A percentile compares a stretch with the other conserved stretches of the same genome.
These are phyloP conservation scores for Metschnikowia continentalis DNA, from an alignment of 805 yeast genomes.

Conservation along the genomic window DNA sequence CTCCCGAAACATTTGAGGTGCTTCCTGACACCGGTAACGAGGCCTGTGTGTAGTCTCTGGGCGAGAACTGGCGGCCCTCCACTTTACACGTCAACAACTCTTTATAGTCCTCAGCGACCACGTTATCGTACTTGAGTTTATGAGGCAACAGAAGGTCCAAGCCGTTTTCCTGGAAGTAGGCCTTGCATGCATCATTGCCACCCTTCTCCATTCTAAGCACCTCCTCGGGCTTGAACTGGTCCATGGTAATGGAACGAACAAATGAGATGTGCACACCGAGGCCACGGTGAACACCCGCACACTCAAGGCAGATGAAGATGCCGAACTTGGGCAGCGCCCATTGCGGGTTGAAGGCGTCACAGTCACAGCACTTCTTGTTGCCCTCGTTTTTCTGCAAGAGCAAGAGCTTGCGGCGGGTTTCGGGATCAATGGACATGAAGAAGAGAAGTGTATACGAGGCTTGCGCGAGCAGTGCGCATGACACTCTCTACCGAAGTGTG, in stretches of 20 bases:
- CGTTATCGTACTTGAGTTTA: slow-evolving; percentile 75
- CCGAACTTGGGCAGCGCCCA: slow-evolving; percentile 99
- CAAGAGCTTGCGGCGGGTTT: slow-evolving; percentile 71
- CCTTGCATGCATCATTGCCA: slow-evolving; percentile 75
- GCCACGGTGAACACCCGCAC: slow-evolving; percentile 96
- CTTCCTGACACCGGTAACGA: slow-evolving; percentile 29
- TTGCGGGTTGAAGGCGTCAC: slow-evolving; percentile 94
- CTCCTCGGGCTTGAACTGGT: slow-evolving; percentile 94
- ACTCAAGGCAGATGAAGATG: slow-evolving; percentile 92
- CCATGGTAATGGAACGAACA: slow-evolving; percentile 97
- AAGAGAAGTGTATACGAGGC: neutral
- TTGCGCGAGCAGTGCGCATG: neutral
- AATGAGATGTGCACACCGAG: slow-evolving; percentile 95
- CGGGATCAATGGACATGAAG: slow-evolving; percentile 82
- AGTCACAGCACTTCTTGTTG: slow-evolving; percentile 89
- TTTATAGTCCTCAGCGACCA: slow-evolving; percentile 93
- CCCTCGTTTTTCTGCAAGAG: slow-evolving; percentile 77
- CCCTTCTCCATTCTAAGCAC: slow-evolving; percentile 88
- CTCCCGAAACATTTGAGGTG: neutral
- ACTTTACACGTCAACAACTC: slow-evolving; percentile 69
- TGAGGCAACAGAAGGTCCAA: slow-evolving; percentile 61
- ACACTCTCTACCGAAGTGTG: no score
- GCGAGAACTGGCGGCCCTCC: slow-evolving; percentile 66
- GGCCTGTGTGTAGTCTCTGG: slow-evolving; percentile 56
- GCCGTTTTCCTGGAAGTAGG: slow-evolving; percentile 69